Base-by-base conservation (phyloP, 2,329 filamentous ascomycete species). In the Aspergillaceae sp. region DNA sequence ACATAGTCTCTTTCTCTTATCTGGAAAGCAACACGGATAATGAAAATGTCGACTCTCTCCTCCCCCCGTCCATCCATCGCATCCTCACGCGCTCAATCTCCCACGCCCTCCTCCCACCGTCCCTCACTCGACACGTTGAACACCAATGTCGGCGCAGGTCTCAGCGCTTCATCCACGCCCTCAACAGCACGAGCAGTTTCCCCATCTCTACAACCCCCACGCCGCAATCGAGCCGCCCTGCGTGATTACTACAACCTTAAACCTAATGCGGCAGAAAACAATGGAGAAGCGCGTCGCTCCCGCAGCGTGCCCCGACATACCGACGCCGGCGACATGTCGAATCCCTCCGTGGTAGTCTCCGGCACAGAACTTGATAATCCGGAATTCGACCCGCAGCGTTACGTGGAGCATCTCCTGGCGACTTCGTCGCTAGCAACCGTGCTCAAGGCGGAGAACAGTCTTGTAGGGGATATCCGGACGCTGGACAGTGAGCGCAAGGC, bases 401-500 rank as follows among this genome's bases (percentile, higher is more conserved):
- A 71, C 49, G 66, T 74, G 7, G 56, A 65, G 11, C 65, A 69
- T 4, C 59, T 73, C 1, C 56, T 72, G 2, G 63, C 64, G 27
- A 66, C 63, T 0, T 71, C 69, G 4, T 66, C 65, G 1, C 58
- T 72, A 5, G 61, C 66, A 2, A 70, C 69, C 2, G 67, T 73
- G 26, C 54, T 73, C 6, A 70, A 69, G 40, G 69, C 68, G 1
- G 70, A 73, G 51, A 68, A 69, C 35, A 68, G 66, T 5, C 60
- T 73, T n/a, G 66, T 72, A 5, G 67, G 65, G 54, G 91, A 97
- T 69, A 91, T 95, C 41, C 74, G 89, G 34, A 90, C 87, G 2
- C 75, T 98, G 11, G 92, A 97, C 60, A 91, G 91, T 27, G 92
- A 98, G 75, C 86, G 92, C 67, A 98, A 98, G 70, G 90, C 91